These are phyloP conservation scores for Pythium inflatum DNA, from an alignment of 352 stramenopile genomes.

Conservation along the genomic window DNA sequence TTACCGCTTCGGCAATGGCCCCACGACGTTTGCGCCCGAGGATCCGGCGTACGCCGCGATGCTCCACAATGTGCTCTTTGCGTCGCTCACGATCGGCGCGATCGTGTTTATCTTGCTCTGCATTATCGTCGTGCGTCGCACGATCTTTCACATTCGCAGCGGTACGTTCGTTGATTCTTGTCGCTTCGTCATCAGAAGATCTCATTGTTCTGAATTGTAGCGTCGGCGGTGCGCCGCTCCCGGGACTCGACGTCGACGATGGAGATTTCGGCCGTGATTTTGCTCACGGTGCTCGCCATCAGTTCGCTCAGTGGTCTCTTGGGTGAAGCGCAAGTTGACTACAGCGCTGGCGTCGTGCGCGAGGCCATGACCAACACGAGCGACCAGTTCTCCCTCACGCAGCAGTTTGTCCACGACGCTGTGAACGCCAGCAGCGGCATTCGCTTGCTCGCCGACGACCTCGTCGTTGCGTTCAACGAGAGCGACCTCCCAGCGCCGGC, in stretches of 20 bases:
- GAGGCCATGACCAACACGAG: conserved; percentile 79
- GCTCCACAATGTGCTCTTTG: conserved; percentile 73
- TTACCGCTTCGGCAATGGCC: conserved; percentile 71
- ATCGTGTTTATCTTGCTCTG: conserved; percentile 69
- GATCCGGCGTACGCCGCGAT: conserved; percentile 62
- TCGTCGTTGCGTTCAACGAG: conserved; percentile 77
- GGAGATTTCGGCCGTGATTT: conserved; percentile 71
- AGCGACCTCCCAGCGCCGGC: conserved; percentile 64
- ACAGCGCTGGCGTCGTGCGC: conserved; percentile 73
- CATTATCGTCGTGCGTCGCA: conserved; percentile 70
- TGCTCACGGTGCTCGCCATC: conserved; percentile 77
- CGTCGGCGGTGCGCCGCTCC: conserved; percentile 44
- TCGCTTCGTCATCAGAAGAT: background rate
- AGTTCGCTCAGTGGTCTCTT: conserved; percentile 71
- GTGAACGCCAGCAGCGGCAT: conserved; percentile 45
- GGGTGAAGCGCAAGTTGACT: conserved; percentile 81
- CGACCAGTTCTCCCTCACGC: conserved; percentile 50
- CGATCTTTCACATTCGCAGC: conserved; percentile 71
- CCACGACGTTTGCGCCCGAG: conserved; percentile 59
- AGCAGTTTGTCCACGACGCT: conserved; percentile 39
- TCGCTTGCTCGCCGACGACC: conserved; percentile 50
- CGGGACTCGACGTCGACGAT: conserved; percentile 52
- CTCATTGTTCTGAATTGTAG: too few species aligned
- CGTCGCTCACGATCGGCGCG: conserved; percentile 61
- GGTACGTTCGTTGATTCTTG: conserved; percentile 32